Conservation (phyloP, 1,284 basidiomycete genomes). For the Tremellales sp. region DNA sequence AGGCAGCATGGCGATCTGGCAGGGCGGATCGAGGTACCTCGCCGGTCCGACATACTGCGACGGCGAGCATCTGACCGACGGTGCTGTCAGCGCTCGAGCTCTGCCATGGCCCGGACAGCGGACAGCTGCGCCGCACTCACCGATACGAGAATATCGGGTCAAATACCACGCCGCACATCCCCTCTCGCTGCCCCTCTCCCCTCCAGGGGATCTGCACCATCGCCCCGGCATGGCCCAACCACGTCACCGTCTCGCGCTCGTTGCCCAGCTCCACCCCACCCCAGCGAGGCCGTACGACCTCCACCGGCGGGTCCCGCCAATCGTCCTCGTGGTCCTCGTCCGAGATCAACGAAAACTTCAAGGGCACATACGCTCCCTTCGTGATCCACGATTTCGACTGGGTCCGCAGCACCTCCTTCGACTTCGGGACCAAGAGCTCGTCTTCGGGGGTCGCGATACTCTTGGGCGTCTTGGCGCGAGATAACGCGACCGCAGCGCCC, state of each 20-base stretch:
- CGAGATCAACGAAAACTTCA: slow-evolving; percentile 24
- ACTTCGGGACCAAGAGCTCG: not conserved
- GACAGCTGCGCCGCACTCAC: slow-evolving; percentile 18
- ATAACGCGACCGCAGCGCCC: slow-evolving; percentile 40
- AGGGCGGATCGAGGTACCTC: slow-evolving; percentile 42
- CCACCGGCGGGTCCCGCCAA: slow-evolving; percentile 44
- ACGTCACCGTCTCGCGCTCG: slow-evolving; percentile 37
- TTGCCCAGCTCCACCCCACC: slow-evolving; percentile 9
- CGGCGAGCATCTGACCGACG: slow-evolving; percentile 38
- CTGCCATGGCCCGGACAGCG: not conserved
- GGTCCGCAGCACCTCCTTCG: slow-evolving; percentile 7
- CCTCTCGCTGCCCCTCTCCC: slow-evolving; percentile 13
- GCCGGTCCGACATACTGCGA: slow-evolving; percentile 45
- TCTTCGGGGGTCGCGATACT: slow-evolving; percentile 2
- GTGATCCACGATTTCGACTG: not conserved
- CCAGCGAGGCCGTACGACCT: slow-evolving; percentile 38
- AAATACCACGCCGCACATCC: slow-evolving; percentile 40
- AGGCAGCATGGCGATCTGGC: slow-evolving; percentile 40
- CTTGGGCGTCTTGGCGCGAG: slow-evolving; percentile 17
- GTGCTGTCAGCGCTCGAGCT: not conserved
- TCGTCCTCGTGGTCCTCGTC: slow-evolving; percentile 39
- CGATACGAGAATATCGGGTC: slow-evolving; percentile 48
- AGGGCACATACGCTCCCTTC: not conserved
- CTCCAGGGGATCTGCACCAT: slow-evolving; percentile 43
- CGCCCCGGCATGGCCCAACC: slow-evolving; percentile 46